Percentiles rank a stretch among this genome's conserved stretches.
Evolutionary conservation across 768 basidiomycete species (phyloP).

Genomic region (Filobasidium wieringae): DNA sequence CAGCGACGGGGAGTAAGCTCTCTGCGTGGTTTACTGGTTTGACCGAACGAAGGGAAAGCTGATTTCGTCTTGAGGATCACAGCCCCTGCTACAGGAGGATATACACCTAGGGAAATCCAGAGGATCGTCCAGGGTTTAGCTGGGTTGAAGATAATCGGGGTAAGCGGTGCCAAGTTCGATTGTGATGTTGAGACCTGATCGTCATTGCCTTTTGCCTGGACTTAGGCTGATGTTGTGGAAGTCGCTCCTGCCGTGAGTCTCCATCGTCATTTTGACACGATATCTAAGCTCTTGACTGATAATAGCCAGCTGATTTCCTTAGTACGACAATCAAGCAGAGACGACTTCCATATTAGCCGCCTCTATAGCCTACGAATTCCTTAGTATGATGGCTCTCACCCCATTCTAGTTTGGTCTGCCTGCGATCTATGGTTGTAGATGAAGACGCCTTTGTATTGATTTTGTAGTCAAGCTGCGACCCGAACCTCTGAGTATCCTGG

Average conservation of each 20-base stretch:
- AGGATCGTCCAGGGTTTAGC: slow-evolving; percentile 28
- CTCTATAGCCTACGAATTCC: not conserved
- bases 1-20: slow-evolving; percentile 14
- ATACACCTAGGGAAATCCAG: slow-evolving; percentile 30
- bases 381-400: not conserved
- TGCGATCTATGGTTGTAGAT: no score
- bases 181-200: not conserved
- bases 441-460: no score
- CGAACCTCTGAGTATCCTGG: no score
- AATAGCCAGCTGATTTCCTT: no score
- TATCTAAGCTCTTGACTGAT: no score
- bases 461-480: no score
- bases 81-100: slow-evolving; percentile 28
- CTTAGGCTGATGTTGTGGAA: not conserved
- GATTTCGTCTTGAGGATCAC: slow-evolving; percentile 1
- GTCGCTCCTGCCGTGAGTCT: not conserved
- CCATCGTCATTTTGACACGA: not conserved
- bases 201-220: not conserved
- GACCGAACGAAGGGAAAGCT: not conserved
- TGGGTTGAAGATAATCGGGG: slow-evolving; percentile 32
- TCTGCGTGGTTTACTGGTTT: not conserved
- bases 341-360: slow-evolving; percentile 1
- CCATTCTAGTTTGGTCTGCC: no score
- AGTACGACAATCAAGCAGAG: not conserved
- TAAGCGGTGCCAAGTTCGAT: slow-evolving; percentile 29